Conservation (phyloP, 306 rosid species). For the barrel medic (Medicago truncatula) region MtrunA17r5.0-ANR NC_053045.1:46224501-46225000, state of each 20-base stretch:
- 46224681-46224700: slow-evolving; percentile 30
- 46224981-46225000: slow-evolving; percentile 65
- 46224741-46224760: slow-evolving; percentile 70
- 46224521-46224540: not conserved
- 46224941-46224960: slow-evolving; percentile 76
- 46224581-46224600: not conserved
- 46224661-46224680: not conserved
- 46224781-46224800: slow-evolving; percentile 74
- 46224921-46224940: slow-evolving; percentile 75
- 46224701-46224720: slow-evolving; percentile 50
- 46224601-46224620: not conserved
- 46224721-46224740: slow-evolving; percentile 66
- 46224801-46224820: slow-evolving; percentile 71
- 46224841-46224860: slow-evolving; percentile 83
- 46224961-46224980: slow-evolving; percentile 76
- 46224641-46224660: not conserved
- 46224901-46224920: slow-evolving; percentile 71
- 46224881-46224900: slow-evolving; percentile 71
- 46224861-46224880: slow-evolving; percentile 72
- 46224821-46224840: slow-evolving; percentile 88
- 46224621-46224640: not conserved
- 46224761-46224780: slow-evolving; percentile 60
- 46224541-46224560: not conserved
- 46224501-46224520: not conserved
- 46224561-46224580: not conserved